Evolutionary conservation across 345 rosid species (phyloP).

Genomic region (Bruguiera sexangula): DNA sequence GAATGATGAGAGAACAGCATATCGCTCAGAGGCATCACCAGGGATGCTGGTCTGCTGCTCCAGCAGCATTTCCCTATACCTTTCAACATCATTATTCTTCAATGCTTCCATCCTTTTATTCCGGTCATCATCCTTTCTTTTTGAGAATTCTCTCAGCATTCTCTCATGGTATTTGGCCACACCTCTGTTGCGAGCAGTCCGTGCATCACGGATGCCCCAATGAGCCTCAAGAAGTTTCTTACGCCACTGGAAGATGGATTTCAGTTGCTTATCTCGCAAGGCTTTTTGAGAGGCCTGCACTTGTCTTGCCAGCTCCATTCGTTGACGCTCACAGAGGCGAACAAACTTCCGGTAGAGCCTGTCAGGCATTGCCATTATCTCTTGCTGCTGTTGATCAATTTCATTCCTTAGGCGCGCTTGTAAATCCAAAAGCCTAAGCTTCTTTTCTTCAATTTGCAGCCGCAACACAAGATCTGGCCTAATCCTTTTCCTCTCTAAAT

Average conservation of each 20-base stretch:
- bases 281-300: slow-evolving; percentile 84
- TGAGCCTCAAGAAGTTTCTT: slow-evolving; percentile 98
- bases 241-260: slow-evolving; percentile 98
- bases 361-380: slow-evolving; percentile 98
- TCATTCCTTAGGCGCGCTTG: slow-evolving; percentile 90
- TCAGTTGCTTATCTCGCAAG: slow-evolving; percentile 84
- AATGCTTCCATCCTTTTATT: slow-evolving; percentile 98
- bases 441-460: slow-evolving; percentile 94
- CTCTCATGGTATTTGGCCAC: slow-evolving; percentile 99
- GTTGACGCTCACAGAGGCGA: slow-evolving; percentile 92
- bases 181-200: slow-evolving; percentile 96
- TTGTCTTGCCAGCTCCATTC: slow-evolving; percentile 87
- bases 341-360: slow-evolving; percentile 97
- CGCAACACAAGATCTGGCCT: slow-evolving; percentile 98
- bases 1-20: slow-evolving; percentile 90
- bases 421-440: slow-evolving; percentile 68
- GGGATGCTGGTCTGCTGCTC: slow-evolving; percentile 91
- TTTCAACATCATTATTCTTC: slow-evolving; percentile 98
- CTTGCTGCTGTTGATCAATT: slow-evolving; percentile 94
- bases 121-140: slow-evolving; percentile 92
- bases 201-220: slow-evolving; percentile 97
- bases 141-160: slow-evolving; percentile 91
- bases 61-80: slow-evolving; percentile 97
- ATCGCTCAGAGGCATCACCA: slow-evolving; percentile 97
- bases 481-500: slow-evolving; percentile 95